Percentiles rank a stretch among this genome's conserved stretches.
phyloP scores from a whole-genome alignment of 2,329 filamentous ascomycete species.

The Penicillium glabrum region DNA sequence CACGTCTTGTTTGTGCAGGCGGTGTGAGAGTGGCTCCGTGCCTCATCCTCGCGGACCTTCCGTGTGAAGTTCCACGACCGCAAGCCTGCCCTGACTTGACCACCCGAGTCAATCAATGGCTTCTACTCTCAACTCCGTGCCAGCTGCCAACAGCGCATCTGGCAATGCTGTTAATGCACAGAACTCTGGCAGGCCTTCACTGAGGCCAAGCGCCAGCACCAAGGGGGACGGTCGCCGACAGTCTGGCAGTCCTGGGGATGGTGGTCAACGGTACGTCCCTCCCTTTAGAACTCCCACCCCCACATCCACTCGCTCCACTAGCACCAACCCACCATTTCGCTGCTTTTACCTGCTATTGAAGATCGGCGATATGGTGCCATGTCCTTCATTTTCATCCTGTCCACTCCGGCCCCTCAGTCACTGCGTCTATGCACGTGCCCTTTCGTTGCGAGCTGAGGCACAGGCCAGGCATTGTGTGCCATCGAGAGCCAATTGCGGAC shows the following conservation, averaged over 20 bases:
- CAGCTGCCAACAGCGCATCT: slow-evolving; percentile 37
- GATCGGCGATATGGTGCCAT: neutral
- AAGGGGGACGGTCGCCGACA: slow-evolving; percentile 59
- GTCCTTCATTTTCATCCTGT: neutral
- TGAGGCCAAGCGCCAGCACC: slow-evolving; percentile 51
- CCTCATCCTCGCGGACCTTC: slow-evolving; percentile 34
- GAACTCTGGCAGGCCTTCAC: slow-evolving; percentile 43
- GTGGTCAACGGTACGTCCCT: slow-evolving; percentile 53
- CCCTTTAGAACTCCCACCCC: slow-evolving; percentile 5
- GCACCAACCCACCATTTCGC: neutral
- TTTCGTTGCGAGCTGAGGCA: slow-evolving; percentile 9
- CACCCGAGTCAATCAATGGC: slow-evolving; percentile 39
- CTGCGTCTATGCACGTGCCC: slow-evolving; percentile 14
- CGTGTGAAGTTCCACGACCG: slow-evolving; percentile 36
- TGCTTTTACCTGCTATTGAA: neutral
- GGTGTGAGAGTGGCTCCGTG: slow-evolving; percentile 37
- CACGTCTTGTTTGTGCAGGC: slow-evolving; percentile 34
- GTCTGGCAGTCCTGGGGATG: slow-evolving; percentile 56
- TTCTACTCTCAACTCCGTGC: slow-evolving; percentile 39
- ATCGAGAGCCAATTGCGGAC: slow-evolving; percentile 18
- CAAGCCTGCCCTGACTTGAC: slow-evolving; percentile 32
- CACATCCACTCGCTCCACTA: neutral
- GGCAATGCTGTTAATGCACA: slow-evolving; percentile 39
- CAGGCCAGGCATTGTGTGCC: slow-evolving; percentile 13
- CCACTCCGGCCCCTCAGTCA: neutral